Evolutionary conservation across 2,329 filamentous ascomycete genomes (phyloP).

Genomic region (Ceratocystis albifundus): DNA sequence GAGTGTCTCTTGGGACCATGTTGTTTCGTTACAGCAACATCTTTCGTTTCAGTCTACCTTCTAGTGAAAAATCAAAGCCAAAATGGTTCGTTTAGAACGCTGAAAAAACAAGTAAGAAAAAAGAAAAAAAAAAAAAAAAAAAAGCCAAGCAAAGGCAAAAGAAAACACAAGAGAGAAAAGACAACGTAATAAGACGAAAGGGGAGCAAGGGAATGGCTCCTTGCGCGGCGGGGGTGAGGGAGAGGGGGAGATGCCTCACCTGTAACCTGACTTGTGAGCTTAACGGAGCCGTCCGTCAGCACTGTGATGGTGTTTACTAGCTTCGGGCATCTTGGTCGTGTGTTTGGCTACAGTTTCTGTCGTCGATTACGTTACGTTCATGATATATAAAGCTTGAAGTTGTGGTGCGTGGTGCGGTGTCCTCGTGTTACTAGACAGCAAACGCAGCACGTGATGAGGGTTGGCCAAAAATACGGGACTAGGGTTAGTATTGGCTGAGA

Average conservation of each 20-base stretch:
- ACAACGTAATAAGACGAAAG: conserved; percentile 9
- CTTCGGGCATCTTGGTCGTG: background rate
- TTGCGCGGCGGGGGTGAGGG: too few species aligned
- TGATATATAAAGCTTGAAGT: background rate
- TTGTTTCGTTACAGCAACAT: conserved; percentile 5
- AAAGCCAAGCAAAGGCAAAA: background rate
- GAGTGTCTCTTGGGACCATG: background rate
- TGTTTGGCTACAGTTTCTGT: background rate
- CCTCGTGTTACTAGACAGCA: conserved; percentile 3
- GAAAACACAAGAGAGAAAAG: conserved; percentile 5
- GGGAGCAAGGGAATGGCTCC: background rate
- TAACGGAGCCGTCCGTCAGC: background rate
- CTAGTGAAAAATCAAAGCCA: background rate
- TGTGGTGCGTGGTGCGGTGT: background rate
- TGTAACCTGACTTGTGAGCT: background rate
- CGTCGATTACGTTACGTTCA: background rate
- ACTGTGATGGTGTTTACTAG: background rate
- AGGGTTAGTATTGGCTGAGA: background rate
- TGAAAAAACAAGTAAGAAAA: background rate
- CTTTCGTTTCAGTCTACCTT: background rate
- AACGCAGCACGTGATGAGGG: background rate
- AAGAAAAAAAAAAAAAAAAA: background rate
- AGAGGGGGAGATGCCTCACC: background rate
- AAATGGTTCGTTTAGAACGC: background rate
- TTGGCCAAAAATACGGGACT: background rate